These are phyloP conservation scores for Globisporangium parvum DNA, from an alignment of 352 stramenopile species.

Conservation along the genomic window DNA sequence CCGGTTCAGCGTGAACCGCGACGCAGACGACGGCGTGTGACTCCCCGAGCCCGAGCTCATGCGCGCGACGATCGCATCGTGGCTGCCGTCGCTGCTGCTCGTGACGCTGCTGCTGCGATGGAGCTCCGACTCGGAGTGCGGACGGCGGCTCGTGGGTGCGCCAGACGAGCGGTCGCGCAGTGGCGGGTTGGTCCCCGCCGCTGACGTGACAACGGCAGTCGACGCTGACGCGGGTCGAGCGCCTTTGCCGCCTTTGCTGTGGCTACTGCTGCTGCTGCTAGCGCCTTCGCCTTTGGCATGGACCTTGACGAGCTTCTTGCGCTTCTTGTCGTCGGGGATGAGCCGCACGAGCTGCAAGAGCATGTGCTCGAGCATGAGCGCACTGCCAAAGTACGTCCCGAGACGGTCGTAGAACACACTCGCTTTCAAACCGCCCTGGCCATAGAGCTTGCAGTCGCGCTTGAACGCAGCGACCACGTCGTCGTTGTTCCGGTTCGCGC, in stretches of 20 bases:
- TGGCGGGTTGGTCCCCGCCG: slow-evolving; percentile 20
- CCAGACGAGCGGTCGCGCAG: slow-evolving; percentile 15
- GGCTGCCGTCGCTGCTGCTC: slow-evolving; percentile 23
- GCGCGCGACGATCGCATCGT: not conserved
- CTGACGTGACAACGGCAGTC: slow-evolving; percentile 21
- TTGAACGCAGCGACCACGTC: slow-evolving; percentile 72
- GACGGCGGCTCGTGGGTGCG: slow-evolving; percentile 17
- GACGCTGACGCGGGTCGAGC: slow-evolving; percentile 27
- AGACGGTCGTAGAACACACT: slow-evolving; percentile 58
- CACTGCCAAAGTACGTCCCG: slow-evolving; percentile 55
- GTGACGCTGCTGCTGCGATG: slow-evolving; percentile 26
- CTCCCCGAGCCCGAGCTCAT: slow-evolving; percentile 22
- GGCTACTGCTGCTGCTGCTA: slow-evolving; percentile 10
- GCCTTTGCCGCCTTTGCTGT: slow-evolving; percentile 2
- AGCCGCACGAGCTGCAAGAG: slow-evolving; percentile 68
- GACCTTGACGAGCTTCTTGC: slow-evolving; percentile 62
- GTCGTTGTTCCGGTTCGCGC: slow-evolving; percentile 66
- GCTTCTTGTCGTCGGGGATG: slow-evolving; percentile 72
- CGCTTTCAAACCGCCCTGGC: slow-evolving; percentile 54
- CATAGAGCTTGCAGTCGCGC: slow-evolving; percentile 71
- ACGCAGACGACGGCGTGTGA: slow-evolving; percentile 10
- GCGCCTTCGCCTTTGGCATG: slow-evolving; percentile 24
- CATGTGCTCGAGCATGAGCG: slow-evolving; percentile 77
- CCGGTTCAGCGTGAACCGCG: slow-evolving; percentile 25
- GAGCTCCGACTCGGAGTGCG: slow-evolving; percentile 38